Percentiles rank a stretch among this genome's conserved stretches.
Conservation (phyloP, 108 stramenopile genomes). For the Pseudonitzschia multistriata region DNA sequence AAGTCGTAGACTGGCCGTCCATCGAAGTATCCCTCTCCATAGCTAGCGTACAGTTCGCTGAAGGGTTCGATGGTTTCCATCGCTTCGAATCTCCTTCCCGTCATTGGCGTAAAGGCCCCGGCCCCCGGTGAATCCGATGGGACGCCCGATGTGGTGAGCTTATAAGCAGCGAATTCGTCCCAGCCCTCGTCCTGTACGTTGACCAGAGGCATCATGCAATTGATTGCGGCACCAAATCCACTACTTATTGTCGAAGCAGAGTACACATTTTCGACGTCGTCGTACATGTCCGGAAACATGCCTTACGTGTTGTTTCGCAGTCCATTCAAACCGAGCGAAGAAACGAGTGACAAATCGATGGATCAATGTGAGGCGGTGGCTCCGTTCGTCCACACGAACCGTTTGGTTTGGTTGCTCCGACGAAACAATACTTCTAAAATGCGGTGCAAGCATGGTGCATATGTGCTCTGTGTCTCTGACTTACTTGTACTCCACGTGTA, state of each 20-base stretch:
- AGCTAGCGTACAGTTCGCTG: conserved; percentile 32
- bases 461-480: too few relatives aligned
- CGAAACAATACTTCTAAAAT: too few relatives aligned
- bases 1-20: conserved; percentile 31
- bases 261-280: conserved; percentile 23
- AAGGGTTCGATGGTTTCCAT: conserved; percentile 18
- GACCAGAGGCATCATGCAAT: conserved; percentile 42
- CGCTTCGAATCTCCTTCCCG: conserved; percentile 23
- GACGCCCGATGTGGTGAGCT: conserved; percentile 23
- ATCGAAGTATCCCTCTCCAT: conserved; percentile 34
- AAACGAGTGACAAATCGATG: too few relatives aligned
- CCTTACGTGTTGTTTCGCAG: too few relatives aligned
- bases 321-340: too few relatives aligned
- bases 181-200: conserved; percentile 22
- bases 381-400: too few relatives aligned
- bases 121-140: conserved; percentile 33
- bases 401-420: too few relatives aligned
- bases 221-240: conserved; percentile 48
- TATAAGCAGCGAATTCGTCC: conserved; percentile 1
- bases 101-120: conserved; percentile 31
- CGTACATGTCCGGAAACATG: conserved; percentile 35
- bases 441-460: too few relatives aligned
- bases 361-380: too few relatives aligned
- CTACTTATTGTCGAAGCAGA: conserved; percentile 4
- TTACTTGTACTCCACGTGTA: background rate